phyloP scores from a whole-genome alignment of 306 rosid species.

The Rosa multiflora region DNA sequence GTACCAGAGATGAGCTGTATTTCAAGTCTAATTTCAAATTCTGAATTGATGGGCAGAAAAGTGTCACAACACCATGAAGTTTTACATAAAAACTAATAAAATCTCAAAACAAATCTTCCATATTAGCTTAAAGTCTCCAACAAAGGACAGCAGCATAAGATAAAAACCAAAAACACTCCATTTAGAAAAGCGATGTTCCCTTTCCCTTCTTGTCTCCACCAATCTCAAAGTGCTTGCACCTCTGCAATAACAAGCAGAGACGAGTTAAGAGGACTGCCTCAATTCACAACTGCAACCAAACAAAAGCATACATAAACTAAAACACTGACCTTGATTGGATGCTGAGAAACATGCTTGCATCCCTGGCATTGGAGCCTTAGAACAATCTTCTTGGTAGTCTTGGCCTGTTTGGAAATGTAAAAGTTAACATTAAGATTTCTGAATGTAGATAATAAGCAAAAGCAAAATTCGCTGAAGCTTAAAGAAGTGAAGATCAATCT shows the following conservation, averaged over 20 bases:
- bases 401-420: conserved; percentile 17
- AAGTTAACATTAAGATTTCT: not conserved
- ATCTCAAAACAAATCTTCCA: conserved; percentile 1
- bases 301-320: not conserved
- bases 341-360: conserved; percentile 40
- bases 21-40: not conserved
- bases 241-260: conserved; percentile 14
- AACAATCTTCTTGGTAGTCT: conserved; percentile 42
- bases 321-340: conserved; percentile 33
- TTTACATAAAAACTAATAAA: not conserved
- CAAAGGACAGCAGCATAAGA: not conserved
- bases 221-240: conserved; percentile 47
- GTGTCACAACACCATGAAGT: not conserved
- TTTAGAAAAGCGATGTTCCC: conserved; percentile 43
- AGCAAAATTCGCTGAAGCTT: not conserved
- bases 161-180: not conserved
- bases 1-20: not conserved
- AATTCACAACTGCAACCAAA: not conserved
- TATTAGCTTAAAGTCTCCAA: not conserved
- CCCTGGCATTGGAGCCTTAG: conserved; percentile 43
- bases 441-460: not conserved
- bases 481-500: not conserved
- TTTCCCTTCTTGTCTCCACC: conserved; percentile 47
- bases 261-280: not conserved
- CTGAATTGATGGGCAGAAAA: not conserved